Evolutionary conservation across 371 early-diverging fungal species (phyloP).

Genomic region (Chytridiales sp.): DNA sequence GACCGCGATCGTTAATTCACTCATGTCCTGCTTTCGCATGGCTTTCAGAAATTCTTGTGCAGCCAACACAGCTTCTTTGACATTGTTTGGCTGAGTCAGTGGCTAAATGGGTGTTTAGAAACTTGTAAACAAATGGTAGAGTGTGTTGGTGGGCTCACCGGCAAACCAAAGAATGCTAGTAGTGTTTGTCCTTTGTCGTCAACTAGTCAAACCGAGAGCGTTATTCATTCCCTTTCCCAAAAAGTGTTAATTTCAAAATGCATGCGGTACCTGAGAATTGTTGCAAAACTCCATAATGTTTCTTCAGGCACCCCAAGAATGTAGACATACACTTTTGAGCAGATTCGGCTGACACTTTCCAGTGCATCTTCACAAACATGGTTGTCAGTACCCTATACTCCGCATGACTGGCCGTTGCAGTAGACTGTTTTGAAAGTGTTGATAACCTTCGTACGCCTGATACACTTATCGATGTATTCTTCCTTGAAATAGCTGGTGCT

Average conservation of each 20-base stretch:
- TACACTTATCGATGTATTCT: too few relatives aligned
- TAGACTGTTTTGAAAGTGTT: too few relatives aligned
- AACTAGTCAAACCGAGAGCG: too few relatives aligned
- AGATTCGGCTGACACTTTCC: neutral
- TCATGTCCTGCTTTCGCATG: neutral
- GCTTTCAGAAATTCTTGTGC: neutral
- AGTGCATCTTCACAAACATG: conserved; percentile 1
- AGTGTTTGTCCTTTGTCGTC: conserved; percentile 11
- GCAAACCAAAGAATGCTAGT: conserved; percentile 5
- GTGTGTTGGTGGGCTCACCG: neutral
- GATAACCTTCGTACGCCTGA: too few relatives aligned
- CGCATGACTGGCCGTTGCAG: neutral
- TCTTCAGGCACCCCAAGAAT: neutral
- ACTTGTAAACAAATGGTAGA: neutral
- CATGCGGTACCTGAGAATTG: conserved; percentile 8
- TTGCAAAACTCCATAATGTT: conserved; percentile 3
- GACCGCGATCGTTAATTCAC: neutral
- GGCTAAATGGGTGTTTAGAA: neutral
- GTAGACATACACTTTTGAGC: neutral
- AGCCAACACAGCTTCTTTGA: neutral
- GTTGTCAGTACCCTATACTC: conserved; percentile 4
- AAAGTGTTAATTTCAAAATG: neutral
- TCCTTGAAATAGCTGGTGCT: too few relatives aligned
- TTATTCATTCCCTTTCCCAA: too few relatives aligned
- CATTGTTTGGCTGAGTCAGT: neutral